Evolutionary conservation across 176 grass and related monocot genomes (phyloP).

Genomic region (Saccharum officinarum): DNA sequence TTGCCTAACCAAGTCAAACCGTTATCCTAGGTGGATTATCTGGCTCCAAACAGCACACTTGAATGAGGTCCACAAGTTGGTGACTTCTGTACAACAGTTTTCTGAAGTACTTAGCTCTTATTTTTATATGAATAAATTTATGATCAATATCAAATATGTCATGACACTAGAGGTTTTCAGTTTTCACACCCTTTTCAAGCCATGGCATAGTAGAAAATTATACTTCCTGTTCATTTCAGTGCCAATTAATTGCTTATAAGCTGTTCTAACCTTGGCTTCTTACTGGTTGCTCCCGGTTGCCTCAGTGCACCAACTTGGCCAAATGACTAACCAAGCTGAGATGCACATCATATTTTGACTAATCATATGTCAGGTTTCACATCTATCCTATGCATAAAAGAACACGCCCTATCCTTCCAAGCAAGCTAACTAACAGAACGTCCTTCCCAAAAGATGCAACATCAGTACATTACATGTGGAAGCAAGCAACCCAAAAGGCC

Average conservation of each 20-base stretch:
- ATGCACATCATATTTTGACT: constrained; percentile 3
- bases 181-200: no score
- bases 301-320: background rate
- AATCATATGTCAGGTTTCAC: background rate
- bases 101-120: background rate
- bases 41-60: background rate
- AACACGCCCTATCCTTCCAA: background rate
- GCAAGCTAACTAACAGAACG: background rate
- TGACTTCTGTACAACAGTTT: background rate
- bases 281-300: background rate
- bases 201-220: no score
- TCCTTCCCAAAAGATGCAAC: background rate
- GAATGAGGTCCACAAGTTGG: background rate
- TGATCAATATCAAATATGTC: no score
- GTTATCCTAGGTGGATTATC: background rate
- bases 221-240: background rate
- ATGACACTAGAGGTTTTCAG: no score
- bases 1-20: constrained; percentile 11
- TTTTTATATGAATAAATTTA: no score
- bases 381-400: background rate
- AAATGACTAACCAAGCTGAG: constrained; percentile 19
- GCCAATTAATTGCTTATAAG: background rate
- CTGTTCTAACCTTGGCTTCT: background rate
- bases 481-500: background rate
- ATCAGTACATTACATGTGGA: background rate